Evolutionary conservation across 2,329 filamentous ascomycete genomes (phyloP).

Genomic region (Hymenoscyphus scutula): DNA sequence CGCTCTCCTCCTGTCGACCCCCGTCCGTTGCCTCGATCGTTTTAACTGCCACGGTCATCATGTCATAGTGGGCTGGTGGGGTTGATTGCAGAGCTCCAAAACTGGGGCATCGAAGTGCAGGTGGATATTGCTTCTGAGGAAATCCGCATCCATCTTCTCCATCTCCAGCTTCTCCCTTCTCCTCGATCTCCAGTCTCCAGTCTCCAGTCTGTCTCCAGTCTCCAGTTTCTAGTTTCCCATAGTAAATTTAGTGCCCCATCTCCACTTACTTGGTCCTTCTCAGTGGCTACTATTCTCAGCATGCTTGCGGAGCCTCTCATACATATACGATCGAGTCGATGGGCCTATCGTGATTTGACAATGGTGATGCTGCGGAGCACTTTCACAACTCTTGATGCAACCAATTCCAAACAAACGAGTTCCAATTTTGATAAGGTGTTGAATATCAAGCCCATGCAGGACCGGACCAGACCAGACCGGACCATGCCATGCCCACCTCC

Average conservation of each 20-base stretch:
- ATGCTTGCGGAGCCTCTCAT: background rate
- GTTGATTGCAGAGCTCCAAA: background rate
- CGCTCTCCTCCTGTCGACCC: background rate
- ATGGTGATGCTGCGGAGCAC: background rate
- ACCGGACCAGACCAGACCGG: background rate
- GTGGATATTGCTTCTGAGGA: no score
- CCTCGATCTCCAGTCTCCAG: no score
- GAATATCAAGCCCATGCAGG: background rate
- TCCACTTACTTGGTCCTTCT: background rate
- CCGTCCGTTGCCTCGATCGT: background rate
- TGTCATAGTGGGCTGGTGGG: background rate
- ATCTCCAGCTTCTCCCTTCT: background rate
- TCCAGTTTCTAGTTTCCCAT: background rate
- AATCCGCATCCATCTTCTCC: no score
- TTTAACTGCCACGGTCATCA: background rate
- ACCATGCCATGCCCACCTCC: background rate
- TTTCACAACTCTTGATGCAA: background rate
- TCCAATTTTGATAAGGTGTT: conserved; percentile 1
- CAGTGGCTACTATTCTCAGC: background rate
- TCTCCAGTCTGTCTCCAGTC: no score
- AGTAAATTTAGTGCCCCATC: background rate
- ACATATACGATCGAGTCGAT: background rate
- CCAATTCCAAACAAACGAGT: background rate
- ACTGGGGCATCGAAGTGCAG: background rate
- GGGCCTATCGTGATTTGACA: background rate